Conservation (phyloP, 2,329 filamentous ascomycete genomes). For the Fusarium foetens region DNA sequence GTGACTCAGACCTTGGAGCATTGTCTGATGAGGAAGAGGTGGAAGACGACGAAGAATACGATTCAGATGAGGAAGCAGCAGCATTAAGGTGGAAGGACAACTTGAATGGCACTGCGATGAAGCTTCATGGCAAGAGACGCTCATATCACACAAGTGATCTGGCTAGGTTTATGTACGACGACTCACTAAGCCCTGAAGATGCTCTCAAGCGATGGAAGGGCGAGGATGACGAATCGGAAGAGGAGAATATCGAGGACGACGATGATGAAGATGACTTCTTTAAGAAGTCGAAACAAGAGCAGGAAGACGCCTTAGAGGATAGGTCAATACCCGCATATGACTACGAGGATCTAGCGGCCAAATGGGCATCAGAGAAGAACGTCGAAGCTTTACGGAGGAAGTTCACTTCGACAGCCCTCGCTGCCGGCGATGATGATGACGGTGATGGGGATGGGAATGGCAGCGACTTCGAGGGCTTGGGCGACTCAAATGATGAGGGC, state of each 20-base stretch:
- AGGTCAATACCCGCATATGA: conserved; percentile 82
- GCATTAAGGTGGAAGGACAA: conserved; percentile 89
- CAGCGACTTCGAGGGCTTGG: conserved; percentile 64
- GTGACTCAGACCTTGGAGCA: conserved; percentile 94
- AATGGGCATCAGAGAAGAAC: conserved; percentile 84
- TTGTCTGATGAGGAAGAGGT: conserved; percentile 68
- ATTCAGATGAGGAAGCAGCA: conserved; percentile 75
- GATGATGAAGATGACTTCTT: conserved; percentile 72
- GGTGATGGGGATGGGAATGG: conserved; percentile 56
- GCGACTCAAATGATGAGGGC: conserved; percentile 62
- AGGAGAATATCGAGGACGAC: conserved; percentile 68
- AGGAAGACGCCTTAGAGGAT: conserved; percentile 81
- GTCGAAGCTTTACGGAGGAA: conserved; percentile 78
- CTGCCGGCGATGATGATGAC: conserved; percentile 46
- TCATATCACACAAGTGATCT: conserved; percentile 85
- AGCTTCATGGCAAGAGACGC: conserved; percentile 74
- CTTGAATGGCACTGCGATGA: conserved; percentile 77
- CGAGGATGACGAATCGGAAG: conserved; percentile 63
- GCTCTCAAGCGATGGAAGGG: conserved; percentile 85
- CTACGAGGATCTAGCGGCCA: conserved; percentile 81
- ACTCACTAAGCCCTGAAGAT: conserved; percentile 77
- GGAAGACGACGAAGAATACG: conserved; percentile 62
- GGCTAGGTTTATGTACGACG: conserved; percentile 88
- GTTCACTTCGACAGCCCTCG: conserved; percentile 76
- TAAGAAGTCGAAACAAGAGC: conserved; percentile 70